Evolutionary conservation across 352 stramenopile species (phyloP).

Genomic region (Pythium phragmiticola): DNA sequence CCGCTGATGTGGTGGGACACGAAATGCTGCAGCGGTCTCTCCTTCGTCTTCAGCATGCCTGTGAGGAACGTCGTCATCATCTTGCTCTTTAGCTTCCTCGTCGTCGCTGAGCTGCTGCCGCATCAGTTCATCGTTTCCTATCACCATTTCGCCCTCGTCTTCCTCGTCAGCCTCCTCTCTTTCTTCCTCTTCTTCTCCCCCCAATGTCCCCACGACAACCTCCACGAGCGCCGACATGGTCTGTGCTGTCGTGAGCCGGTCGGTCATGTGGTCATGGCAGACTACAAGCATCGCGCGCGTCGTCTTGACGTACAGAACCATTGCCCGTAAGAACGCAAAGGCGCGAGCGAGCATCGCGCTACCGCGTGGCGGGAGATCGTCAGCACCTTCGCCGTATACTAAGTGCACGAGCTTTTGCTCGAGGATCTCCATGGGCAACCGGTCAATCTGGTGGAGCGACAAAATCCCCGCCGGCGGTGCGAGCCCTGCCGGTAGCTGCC

Average conservation of each 20-base stretch:
- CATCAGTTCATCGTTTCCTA: background rate
- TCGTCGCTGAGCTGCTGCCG: background rate
- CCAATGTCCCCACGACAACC: constrained; percentile 17
- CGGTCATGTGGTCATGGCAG: constrained; percentile 44
- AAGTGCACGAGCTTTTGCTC: constrained; percentile 29
- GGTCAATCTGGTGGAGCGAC: constrained; percentile 48
- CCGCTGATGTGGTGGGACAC: background rate
- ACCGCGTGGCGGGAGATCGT: constrained; percentile 12
- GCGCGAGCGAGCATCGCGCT: constrained; percentile 26
- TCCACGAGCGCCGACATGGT: constrained; percentile 34
- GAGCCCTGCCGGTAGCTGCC: constrained; percentile 41
- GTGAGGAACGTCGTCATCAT: background rate
- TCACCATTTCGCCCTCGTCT: background rate
- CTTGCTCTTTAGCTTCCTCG: background rate
- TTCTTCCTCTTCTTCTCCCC: background rate
- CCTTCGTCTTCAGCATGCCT: background rate
- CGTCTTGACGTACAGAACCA: constrained; percentile 43
- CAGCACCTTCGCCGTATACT: background rate
- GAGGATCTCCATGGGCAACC: constrained; percentile 31
- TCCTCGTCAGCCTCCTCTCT: background rate
- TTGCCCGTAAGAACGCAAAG: constrained; percentile 35
- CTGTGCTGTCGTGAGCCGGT: constrained; percentile 30
- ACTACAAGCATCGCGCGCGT: constrained; percentile 37
- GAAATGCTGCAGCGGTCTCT: background rate
- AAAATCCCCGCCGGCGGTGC: constrained; percentile 34